These are phyloP conservation scores for Avena insularis DNA, from an alignment of 176 grass and related monocot genomes.

Conservation along the genomic window DNA sequence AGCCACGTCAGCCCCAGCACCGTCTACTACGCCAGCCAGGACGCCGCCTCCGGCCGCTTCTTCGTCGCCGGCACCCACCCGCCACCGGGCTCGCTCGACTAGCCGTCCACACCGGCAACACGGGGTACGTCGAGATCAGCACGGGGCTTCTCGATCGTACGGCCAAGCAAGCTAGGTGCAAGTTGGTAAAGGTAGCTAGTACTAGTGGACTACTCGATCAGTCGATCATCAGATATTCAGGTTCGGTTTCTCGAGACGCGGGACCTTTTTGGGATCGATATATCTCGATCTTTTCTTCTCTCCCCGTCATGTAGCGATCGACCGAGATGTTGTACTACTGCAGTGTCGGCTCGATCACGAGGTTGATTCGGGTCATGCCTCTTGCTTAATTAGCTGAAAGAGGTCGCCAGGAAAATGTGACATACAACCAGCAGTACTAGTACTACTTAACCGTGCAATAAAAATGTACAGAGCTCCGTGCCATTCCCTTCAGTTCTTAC, in stretches of 20 bases:
- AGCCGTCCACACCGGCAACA: not conserved
- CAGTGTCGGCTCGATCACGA: constrained; percentile 7
- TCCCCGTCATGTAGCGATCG: not conserved
- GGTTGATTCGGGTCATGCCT: not conserved
- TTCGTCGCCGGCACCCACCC: constrained; percentile 83
- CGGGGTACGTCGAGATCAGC: constrained; percentile 11
- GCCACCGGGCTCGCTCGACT: constrained; percentile 48
- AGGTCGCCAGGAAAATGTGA: not conserved
- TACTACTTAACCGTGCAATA: not conserved
- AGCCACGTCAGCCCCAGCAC: constrained; percentile 92
- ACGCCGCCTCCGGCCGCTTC: constrained; percentile 81
- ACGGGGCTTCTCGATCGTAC: not conserved
- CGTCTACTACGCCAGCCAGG: constrained; percentile 95
- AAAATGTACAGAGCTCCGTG: not conserved
- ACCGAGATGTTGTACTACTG: not conserved
- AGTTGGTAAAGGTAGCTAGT: not conserved
- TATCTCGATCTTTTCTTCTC: not conserved
- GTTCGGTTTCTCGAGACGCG: constrained; percentile 29
- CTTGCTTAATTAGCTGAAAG: constrained; percentile 1
- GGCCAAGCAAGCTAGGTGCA: not conserved
- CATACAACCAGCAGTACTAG: not conserved
- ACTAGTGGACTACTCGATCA: not conserved
- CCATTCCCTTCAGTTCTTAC: not conserved
- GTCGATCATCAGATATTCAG: not conserved
- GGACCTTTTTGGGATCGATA: constrained; percentile 3